Evolutionary conservation across 1,284 basidiomycete species (phyloP).

Genomic region (Bondarzewia mesenterica): DNA sequence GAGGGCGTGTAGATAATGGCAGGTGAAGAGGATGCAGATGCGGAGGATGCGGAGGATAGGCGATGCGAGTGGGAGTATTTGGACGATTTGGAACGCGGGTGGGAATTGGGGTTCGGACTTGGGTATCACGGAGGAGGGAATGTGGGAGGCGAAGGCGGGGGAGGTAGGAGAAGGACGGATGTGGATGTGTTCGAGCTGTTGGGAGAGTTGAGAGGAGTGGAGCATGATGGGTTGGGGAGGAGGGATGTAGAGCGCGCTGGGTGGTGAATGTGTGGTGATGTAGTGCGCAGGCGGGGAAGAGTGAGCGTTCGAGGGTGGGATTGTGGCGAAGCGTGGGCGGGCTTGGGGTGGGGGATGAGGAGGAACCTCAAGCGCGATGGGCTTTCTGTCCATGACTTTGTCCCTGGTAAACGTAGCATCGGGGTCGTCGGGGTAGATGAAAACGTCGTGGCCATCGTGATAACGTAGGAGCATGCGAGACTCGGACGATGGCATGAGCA

Average conservation of each 20-base stretch:
- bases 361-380: not conserved
- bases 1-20: conserved; percentile 28
- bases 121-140: not conserved
- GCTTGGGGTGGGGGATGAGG: not conserved
- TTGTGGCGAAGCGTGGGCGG: not conserved
- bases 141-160: not conserved
- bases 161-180: conserved; percentile 10
- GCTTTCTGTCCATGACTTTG: conserved; percentile 4
- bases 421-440: conserved; percentile 4
- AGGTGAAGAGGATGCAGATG: conserved; percentile 15
- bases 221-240: conserved; percentile 8
- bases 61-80: conserved; percentile 2
- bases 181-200: conserved; percentile 11
- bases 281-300: not conserved
- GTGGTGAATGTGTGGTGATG: conserved; percentile 2
- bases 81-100: not conserved
- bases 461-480: conserved; percentile 64
- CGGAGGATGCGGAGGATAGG: too few species aligned
- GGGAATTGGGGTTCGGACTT: too few species aligned
- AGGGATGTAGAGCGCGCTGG: conserved; percentile 6
- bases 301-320: conserved; percentile 7
- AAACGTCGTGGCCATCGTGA: conserved; percentile 37
- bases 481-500: conserved; percentile 54
- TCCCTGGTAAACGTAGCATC: not conserved
- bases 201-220: conserved; percentile 2